These are phyloP conservation scores for Oryza nivara DNA, from an alignment of 176 grass and related monocot genomes.

Conservation along the genomic window DNA sequence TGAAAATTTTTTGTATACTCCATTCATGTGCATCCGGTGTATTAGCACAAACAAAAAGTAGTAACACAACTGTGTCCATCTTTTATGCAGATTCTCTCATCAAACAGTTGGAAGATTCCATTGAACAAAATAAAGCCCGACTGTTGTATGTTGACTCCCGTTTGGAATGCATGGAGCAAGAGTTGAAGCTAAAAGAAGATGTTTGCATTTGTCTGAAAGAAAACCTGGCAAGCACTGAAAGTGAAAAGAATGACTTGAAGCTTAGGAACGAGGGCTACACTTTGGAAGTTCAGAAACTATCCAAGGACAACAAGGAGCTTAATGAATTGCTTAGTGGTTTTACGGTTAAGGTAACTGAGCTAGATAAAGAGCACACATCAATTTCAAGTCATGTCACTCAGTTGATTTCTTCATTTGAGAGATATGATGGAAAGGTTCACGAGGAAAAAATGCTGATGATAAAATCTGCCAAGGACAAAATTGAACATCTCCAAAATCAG, in stretches of 20 bases:
- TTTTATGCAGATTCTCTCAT: slow-evolving; percentile 71
- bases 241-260: slow-evolving; percentile 67
- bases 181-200: slow-evolving; percentile 78
- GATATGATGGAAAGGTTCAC: slow-evolving; percentile 63
- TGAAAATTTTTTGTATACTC: not conserved
- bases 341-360: slow-evolving; percentile 55
- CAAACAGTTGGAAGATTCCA: slow-evolving; percentile 65
- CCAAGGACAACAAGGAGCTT: slow-evolving; percentile 59
- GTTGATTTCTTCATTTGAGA: slow-evolving; percentile 64
- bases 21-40: not conserved
- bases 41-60: slow-evolving; percentile 10
- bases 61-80: slow-evolving; percentile 19
- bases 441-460: slow-evolving; percentile 66
- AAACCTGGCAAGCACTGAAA: slow-evolving; percentile 54
- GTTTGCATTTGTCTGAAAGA: slow-evolving; percentile 62
- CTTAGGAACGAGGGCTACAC: slow-evolving; percentile 57
- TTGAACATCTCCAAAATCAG: slow-evolving; percentile 63
- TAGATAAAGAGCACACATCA: slow-evolving; percentile 68
- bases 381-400: slow-evolving; percentile 58
- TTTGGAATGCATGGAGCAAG: slow-evolving; percentile 59
- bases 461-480: slow-evolving; percentile 62
- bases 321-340: slow-evolving; percentile 57
- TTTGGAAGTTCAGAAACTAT: slow-evolving; percentile 66
- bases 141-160: slow-evolving; percentile 61
- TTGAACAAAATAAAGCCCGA: slow-evolving; percentile 57